These are phyloP conservation scores for Chaetomiaceae sp. DNA, from an alignment of 2,329 filamentous ascomycete genomes.

Conservation along the genomic window DNA sequence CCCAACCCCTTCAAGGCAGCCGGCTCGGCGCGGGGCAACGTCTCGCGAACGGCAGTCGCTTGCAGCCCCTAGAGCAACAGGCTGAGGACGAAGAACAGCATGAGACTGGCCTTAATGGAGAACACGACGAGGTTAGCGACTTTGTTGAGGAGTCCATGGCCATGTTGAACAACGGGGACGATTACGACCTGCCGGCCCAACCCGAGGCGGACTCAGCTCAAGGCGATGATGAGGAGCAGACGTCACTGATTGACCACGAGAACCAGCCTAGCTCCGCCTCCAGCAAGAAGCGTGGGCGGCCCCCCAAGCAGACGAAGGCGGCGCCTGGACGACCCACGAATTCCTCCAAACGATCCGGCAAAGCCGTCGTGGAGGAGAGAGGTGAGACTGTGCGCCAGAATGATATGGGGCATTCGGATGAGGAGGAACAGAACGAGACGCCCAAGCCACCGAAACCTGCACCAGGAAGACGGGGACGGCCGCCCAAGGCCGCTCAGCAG, in stretches of 20 bases:
- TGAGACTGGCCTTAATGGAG: slow-evolving; percentile 8
- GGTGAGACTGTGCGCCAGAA: slow-evolving; percentile 23
- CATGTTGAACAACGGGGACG: slow-evolving; percentile 31
- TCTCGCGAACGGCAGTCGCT: slow-evolving; percentile 11
- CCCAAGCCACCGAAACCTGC: slow-evolving; percentile 18
- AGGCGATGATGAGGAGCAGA: slow-evolving; percentile 26
- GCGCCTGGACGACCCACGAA: slow-evolving; percentile 5
- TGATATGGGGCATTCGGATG: neutral
- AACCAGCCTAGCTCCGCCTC: slow-evolving; percentile 5
- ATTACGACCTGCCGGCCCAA: slow-evolving; percentile 18
- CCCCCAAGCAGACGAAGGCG: slow-evolving; percentile 11
- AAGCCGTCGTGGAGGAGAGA: slow-evolving; percentile 25
- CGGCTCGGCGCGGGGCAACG: slow-evolving; percentile 23
- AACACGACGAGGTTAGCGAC: slow-evolving; percentile 26
- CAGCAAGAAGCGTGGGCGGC: slow-evolving; percentile 10
- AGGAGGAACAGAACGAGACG: slow-evolving; percentile 22
- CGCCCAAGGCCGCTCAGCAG: slow-evolving; percentile 20
- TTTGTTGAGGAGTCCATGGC: slow-evolving; percentile 38
- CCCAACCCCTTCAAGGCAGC: slow-evolving; percentile 24
- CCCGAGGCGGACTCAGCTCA: slow-evolving; percentile 24
- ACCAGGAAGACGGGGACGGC: slow-evolving; percentile 21
- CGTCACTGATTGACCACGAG: slow-evolving; percentile 20
- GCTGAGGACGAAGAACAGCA: slow-evolving; percentile 13
- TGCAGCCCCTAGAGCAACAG: slow-evolving; percentile 8
- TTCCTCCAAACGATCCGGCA: slow-evolving; percentile 3